Percentiles rank a stretch among this genome's conserved stretches.
Evolutionary conservation across 1,139 yeast genomes (phyloP).

Genomic region (Candida sanyaensis): DNA sequence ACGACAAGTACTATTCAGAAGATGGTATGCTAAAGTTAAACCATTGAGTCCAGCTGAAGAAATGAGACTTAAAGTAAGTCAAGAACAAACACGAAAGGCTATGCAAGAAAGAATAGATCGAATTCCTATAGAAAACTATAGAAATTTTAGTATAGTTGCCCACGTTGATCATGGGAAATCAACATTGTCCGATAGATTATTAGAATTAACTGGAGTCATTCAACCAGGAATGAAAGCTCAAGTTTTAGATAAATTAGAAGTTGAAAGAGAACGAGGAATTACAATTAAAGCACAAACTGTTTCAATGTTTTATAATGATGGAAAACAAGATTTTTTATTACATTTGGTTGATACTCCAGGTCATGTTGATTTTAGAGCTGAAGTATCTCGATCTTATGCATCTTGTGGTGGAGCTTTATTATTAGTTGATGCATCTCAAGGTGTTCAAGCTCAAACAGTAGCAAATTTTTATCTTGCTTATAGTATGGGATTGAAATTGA

Average conservation of each 20-base stretch:
- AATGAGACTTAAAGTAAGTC: constrained; percentile 28
- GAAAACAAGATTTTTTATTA: constrained; percentile 71
- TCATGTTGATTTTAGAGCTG: constrained; percentile 94
- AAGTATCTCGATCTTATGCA: constrained; percentile 90
- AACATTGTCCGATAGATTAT: constrained; percentile 81
- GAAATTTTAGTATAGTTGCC: constrained; percentile 94
- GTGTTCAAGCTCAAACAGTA: constrained; percentile 97
- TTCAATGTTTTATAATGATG: constrained; percentile 81
- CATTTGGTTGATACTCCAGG: constrained; percentile 98
- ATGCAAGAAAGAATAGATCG: constrained; percentile 59
- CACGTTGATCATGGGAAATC: constrained; percentile 98
- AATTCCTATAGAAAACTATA: constrained; percentile 79
- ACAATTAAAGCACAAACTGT: constrained; percentile 98
- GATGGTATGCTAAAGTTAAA: constrained; percentile 1
- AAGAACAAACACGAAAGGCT: constrained; percentile 32
- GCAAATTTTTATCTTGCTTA: constrained; percentile 93
- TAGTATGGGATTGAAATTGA: constrained; percentile 75
- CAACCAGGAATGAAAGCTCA: constrained; percentile 79
- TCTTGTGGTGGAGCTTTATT: constrained; percentile 94
- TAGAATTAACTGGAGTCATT: constrained; percentile 89
- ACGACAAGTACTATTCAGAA: neutral
- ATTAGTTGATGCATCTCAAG: constrained; percentile 92
- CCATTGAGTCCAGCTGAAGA: constrained; percentile 24
- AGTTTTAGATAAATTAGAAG: constrained; percentile 87
- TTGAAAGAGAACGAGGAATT: constrained; percentile 93